These are phyloP conservation scores for Circinella minor DNA, from an alignment of 371 early-diverging fungal genomes.

Conservation along the genomic window DNA sequence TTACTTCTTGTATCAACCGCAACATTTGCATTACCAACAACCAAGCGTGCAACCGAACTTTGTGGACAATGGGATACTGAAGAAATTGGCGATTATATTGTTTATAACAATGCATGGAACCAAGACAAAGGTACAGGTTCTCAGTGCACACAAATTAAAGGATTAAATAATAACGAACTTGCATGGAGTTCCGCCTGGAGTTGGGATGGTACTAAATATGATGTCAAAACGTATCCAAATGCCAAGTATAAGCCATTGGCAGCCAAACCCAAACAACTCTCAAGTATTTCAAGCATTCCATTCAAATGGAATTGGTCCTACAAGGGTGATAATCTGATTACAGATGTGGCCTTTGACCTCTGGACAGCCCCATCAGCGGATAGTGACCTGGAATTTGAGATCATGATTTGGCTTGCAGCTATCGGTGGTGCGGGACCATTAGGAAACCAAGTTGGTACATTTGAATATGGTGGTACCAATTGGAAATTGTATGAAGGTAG, in stretches of 20 bases:
- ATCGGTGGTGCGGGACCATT: slow-evolving; percentile 24
- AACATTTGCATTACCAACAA: no score
- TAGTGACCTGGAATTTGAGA: slow-evolving; percentile 13
- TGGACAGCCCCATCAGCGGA: slow-evolving; percentile 13
- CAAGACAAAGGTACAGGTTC: slow-evolving; percentile 16
- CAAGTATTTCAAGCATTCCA: slow-evolving; percentile 15
- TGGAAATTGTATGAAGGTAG: slow-evolving; percentile 22
- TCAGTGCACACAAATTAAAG: slow-evolving; percentile 16
- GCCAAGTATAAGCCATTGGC: slow-evolving; percentile 3
- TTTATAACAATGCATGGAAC: slow-evolving; percentile 16
- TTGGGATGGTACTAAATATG: slow-evolving; percentile 13
- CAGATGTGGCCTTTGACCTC: slow-evolving; percentile 26
- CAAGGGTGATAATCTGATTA: slow-evolving; percentile 13
- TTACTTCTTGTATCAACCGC: no score
- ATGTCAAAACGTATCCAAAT: slow-evolving; percentile 19
- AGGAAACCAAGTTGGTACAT: slow-evolving; percentile 16
- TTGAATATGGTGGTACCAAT: slow-evolving; percentile 9
- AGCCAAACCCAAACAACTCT: slow-evolving; percentile 11
- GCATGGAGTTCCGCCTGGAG: slow-evolving; percentile 16
- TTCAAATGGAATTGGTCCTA: slow-evolving; percentile 22
- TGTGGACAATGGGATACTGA: slow-evolving; percentile 18
- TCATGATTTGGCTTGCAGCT: slow-evolving; percentile 28
- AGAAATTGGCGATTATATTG: slow-evolving; percentile 10
- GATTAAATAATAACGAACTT: slow-evolving; percentile 6
- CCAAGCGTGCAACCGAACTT: slow-evolving; percentile 2